A percentile compares a stretch with the other conserved stretches of the same genome.
Conservation (phyloP, 2,329 filamentous ascomycete genomes). For the Harringtonia lauricola region DNA sequence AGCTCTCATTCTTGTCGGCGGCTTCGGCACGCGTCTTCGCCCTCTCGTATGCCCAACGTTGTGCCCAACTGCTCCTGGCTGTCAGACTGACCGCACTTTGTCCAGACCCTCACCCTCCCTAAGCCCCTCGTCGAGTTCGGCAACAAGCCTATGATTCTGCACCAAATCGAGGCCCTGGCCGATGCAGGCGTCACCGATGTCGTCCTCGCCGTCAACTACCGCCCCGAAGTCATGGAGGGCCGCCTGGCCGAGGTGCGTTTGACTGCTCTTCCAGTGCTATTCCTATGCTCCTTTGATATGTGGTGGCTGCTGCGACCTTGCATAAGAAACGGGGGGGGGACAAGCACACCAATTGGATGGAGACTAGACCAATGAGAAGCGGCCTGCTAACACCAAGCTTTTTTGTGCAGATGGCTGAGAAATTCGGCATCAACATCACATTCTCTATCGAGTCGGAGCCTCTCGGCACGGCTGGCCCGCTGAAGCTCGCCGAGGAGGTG, state of each 20-base stretch:
- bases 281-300: neutral
- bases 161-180: conserved; percentile 92
- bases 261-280: conserved; percentile 1
- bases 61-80: neutral
- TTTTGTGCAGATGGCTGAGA: conserved; percentile 61
- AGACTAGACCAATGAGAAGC: neutral
- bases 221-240: conserved; percentile 94
- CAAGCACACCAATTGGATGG: neutral
- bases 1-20: conserved; percentile 98
- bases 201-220: conserved; percentile 96
- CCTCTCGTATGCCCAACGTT: conserved; percentile 60
- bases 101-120: conserved; percentile 84
- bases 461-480: conserved; percentile 83
- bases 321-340: neutral
- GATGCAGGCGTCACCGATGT: conserved; percentile 93
- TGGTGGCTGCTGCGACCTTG: too few relatives aligned
- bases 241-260: conserved; percentile 70
- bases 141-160: conserved; percentile 98
- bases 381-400: neutral
- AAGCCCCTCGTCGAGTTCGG: conserved; percentile 97
- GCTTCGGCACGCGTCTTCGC: conserved; percentile 94
- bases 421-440: conserved; percentile 89
- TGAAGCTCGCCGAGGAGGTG: conserved; percentile 90
- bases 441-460: conserved; percentile 96
- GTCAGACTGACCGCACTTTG: conserved; percentile 6